Base-by-base conservation (phyloP, 2,329 filamentous ascomycete species). In the Ophiostoma perfectum region DNA sequence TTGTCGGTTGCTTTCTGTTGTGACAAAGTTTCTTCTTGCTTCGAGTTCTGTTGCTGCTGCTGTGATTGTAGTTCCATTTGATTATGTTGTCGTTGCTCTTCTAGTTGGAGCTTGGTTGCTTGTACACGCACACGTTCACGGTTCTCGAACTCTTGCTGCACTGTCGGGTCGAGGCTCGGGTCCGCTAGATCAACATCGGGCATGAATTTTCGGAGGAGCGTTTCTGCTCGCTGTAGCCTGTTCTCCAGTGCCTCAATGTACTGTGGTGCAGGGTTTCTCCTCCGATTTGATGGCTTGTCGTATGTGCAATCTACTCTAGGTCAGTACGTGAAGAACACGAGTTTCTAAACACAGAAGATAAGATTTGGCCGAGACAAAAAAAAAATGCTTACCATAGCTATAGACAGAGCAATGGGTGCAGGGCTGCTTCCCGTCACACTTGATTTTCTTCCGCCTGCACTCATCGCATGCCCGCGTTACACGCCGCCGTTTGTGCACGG, bases 331-430 rank as follows among this genome's bases (percentile, higher is more conserved):
- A 27, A 27, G 27, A 27, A 27, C 27, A 27, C 27, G 27, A 27
- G 27, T 27, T 27, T 27, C 27, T 1, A 27, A 27, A 27, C 27
- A 27, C 27, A 27, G 2, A 27, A 27, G 27, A 27, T 2, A 27
- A 27, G 2, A 27, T 60, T 60, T 36, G 7, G 2, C 8, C 27
- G 8, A n/a, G n/a, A 64, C n/a, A 38, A 49, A 52, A 42, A 52
- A 42, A 14, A 9, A 5, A 14, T 4, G 18, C 68, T 47, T 47
- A 72, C 95, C 94, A 82, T 99, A 99, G 77, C 93, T 97, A 79
- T 99, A 99, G 65, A 98, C 93, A 11, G 93, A 96, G 78, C 95
- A 99, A 78, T 98, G 95, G 0, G 93, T 97, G 79, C 91, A 95
- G 9, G 91, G 91, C 76, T 93, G 90, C 78, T 93, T 92, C 73